phyloP scores from a whole-genome alignment of 2,329 filamentous ascomycete genomes.

The Lachnellula subtilissima region DNA sequence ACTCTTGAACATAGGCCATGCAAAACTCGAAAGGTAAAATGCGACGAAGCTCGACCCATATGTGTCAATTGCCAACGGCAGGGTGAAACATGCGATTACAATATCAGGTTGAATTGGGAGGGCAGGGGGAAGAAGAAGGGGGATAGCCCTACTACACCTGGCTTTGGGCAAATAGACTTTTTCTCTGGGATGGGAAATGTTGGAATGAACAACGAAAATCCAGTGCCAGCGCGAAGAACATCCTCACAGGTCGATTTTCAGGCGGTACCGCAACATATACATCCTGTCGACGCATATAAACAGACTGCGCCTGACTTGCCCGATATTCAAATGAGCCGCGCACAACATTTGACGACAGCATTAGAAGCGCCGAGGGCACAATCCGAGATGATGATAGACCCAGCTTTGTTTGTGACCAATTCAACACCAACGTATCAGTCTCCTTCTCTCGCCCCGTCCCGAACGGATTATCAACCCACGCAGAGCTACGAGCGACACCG shows the following conservation, averaged over 20 bases:
- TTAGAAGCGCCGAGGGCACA: not conserved
- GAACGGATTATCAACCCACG: constrained; percentile 11
- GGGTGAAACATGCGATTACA: constrained; percentile 74
- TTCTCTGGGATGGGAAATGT: constrained; percentile 5
- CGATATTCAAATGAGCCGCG: not conserved
- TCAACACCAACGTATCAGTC: constrained; percentile 8
- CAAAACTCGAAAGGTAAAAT: constrained; percentile 76
- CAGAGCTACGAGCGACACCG: constrained; percentile 25
- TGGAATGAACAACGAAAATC: not conserved
- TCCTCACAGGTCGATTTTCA: not conserved
- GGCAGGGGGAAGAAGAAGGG: constrained; percentile 60
- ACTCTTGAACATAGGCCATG: constrained; percentile 55
- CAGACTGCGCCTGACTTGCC: not conserved
- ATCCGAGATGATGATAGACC: constrained; percentile 16
- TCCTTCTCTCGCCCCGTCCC: constrained; percentile 1
- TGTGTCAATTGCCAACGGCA: constrained; percentile 70
- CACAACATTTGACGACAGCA: not conserved
- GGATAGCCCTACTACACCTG: constrained; percentile 26
- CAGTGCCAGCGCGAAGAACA: not conserved
- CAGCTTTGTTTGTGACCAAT: constrained; percentile 10
- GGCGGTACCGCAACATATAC: not conserved
- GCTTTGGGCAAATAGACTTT: constrained; percentile 12
- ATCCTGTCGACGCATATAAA: not conserved
- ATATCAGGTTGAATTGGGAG: constrained; percentile 76
- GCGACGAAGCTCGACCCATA: constrained; percentile 69